Percentiles rank a stretch among this genome's conserved stretches.
Evolutionary conservation across 345 rosid genomes (phyloP).

Genomic region (Psidium guajava): DNA sequence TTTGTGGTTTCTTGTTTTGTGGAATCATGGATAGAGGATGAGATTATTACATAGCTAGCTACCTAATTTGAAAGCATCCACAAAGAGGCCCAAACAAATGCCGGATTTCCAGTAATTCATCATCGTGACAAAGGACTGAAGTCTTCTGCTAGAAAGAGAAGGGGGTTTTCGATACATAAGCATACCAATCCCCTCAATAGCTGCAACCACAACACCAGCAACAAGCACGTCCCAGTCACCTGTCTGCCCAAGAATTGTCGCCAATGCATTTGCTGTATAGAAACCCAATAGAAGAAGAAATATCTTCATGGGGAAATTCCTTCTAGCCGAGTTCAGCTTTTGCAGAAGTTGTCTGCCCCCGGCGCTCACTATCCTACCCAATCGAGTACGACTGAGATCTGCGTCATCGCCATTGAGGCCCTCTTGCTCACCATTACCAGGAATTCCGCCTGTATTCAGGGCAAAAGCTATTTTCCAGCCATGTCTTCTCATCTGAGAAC

Average conservation of each 20-base stretch:
- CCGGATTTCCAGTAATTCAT: slow-evolving; percentile 97
- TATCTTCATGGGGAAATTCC: slow-evolving; percentile 83
- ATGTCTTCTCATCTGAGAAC: slow-evolving; percentile 31
- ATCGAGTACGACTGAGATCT: slow-evolving; percentile 69
- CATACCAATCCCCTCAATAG: slow-evolving; percentile 93
- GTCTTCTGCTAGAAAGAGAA: slow-evolving; percentile 33
- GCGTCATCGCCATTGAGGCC: slow-evolving; percentile 31
- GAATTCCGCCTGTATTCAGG: slow-evolving; percentile 59
- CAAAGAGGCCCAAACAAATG: slow-evolving; percentile 89
- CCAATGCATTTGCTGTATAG: slow-evolving; percentile 94
- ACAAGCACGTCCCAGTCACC: slow-evolving; percentile 98
- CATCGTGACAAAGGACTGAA: slow-evolving; percentile 66
- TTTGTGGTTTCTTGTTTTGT: neutral
- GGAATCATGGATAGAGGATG: neutral
- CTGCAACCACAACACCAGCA: slow-evolving; percentile 88
- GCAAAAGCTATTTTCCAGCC: slow-evolving; percentile 54
- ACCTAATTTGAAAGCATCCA: slow-evolving; percentile 95
- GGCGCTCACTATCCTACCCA: slow-evolving; percentile 81
- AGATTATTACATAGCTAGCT: slow-evolving; percentile 22
- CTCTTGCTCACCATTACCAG: slow-evolving; percentile 51
- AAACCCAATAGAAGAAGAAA: slow-evolving; percentile 82
- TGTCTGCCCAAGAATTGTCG: slow-evolving; percentile 96
- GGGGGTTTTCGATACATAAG: slow-evolving; percentile 65
- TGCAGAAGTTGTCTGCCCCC: slow-evolving; percentile 65
- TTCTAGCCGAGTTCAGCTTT: slow-evolving; percentile 74